A percentile compares a stretch with the other conserved stretches of the same genome.
Conservation (phyloP, 2,329 filamentous ascomycete species). For the Colletotrichum musicola region DNA sequence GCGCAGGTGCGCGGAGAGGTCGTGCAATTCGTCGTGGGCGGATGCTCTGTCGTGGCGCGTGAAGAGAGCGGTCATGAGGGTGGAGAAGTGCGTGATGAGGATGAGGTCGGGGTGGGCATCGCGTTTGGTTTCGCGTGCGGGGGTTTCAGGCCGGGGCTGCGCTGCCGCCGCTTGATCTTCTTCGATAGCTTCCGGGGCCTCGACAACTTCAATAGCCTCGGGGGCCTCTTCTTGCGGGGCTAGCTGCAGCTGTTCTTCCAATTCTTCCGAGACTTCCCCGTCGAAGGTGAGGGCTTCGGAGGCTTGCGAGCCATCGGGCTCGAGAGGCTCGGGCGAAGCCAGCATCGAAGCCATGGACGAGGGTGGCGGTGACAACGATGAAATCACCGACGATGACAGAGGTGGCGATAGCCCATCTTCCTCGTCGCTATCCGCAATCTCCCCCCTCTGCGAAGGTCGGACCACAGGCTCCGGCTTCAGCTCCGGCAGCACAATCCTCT, state of each 20-base stretch:
- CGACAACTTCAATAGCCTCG: background rate
- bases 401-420: constrained; percentile 48
- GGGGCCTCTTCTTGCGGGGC: background rate
- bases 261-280: background rate
- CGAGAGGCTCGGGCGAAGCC: background rate
- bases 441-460: constrained; percentile 36
- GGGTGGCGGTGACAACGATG: constrained; percentile 39
- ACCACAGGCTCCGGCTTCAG: background rate
- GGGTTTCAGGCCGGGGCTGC: too few species aligned
- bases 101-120: constrained; percentile 57
- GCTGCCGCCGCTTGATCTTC: constrained; percentile 19
- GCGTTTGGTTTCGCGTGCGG: background rate
- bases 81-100: constrained; percentile 67
- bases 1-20: constrained; percentile 61
- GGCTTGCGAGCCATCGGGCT: background rate
- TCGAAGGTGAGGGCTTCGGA: background rate
- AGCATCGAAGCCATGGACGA: constrained; percentile 24
- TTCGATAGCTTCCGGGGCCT: background rate
- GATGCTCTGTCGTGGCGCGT: constrained; percentile 58
- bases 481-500: constrained; percentile 27
- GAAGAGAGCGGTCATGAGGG: constrained; percentile 66
- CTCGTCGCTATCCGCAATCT: constrained; percentile 56
- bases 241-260: background rate
- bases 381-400: constrained; percentile 15
- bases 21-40: constrained; percentile 62